Base-by-base conservation (phyloP, 2,329 filamentous ascomycete species). In the Arthrobotrys conoides region DNA sequence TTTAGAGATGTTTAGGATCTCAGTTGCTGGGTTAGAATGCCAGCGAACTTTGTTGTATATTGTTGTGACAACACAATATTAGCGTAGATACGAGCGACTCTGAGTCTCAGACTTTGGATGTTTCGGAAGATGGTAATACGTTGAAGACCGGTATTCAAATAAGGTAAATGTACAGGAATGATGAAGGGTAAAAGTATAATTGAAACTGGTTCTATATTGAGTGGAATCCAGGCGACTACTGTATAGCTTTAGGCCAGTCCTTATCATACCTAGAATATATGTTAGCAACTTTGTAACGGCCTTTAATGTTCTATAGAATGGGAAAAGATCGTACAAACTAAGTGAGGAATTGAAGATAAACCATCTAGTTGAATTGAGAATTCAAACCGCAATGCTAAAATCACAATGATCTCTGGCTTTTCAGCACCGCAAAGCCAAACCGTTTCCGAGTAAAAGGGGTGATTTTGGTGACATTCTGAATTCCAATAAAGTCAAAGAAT, bases 1-100 rank as follows among this genome's bases (percentile, higher is more conserved):
- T 38, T 41, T 12, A 33, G 57, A 41, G 57, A 61, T n/a, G 33
- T 46, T 61, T 12, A 27, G 57, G 16, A 44, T 27, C 57, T 61
- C 33, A 61, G 57, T 41, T 61, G 57, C 36, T 27, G 36, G 57
- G 44, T 44, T 27, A 16, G 20, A 27, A 33, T 61, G 57, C 57
- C 57, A 61, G 36, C 57, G 57, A 61, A 44, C 8, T 61, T 2
- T 61, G 57, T 61, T 61, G 57, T 18, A 61, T 61, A 44, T 61
- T 44, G 57, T 3, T 22, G 36, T 20, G 3, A 30, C 57, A 61
- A 61, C 57, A 20, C 57, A 61, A 59, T 41, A 59, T 59, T 8
- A 46, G 44, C 14, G 14, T 46, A 6, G 14, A 46, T 12, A n/a
- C 8, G 5, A 12, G 18, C 18, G n/a, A n/a, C 10, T 44, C 2